Percentiles rank a stretch among this genome's conserved stretches.
Conservation (phyloP, 2,329 filamentous ascomycete species). For the Fusarium lyarnte region DNA sequence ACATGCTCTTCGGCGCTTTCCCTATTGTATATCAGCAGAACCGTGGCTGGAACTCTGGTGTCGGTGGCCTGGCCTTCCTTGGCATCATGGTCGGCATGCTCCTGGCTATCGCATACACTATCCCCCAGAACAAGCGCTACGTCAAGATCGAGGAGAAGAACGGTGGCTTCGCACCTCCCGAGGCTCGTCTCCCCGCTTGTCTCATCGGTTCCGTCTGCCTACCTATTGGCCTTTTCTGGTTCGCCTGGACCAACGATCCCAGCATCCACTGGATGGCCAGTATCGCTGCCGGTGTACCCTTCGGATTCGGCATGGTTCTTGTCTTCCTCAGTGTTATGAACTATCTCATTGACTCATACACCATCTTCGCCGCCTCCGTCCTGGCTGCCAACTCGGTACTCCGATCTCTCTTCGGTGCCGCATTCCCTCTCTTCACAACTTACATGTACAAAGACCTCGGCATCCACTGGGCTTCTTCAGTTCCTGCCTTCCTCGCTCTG, state of each 20-base stretch:
- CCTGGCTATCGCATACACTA: constrained; percentile 23
- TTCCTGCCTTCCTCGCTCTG: constrained; percentile 29
- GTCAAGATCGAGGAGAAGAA: constrained; percentile 28
- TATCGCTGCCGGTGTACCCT: constrained; percentile 49
- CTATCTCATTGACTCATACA: constrained; percentile 37
- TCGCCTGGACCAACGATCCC: constrained; percentile 66
- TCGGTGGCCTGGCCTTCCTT: constrained; percentile 31
- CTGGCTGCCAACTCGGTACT: constrained; percentile 31
- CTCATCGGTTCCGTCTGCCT: constrained; percentile 23
- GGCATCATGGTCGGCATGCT: constrained; percentile 39
- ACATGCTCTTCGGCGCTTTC: constrained; percentile 77
- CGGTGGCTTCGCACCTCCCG: constrained; percentile 29
- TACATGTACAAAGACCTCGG: constrained; percentile 35
- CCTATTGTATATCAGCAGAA: constrained; percentile 72
- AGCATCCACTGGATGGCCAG: constrained; percentile 63
- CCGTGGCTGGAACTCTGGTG: constrained; percentile 31
- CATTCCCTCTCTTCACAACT: constrained; percentile 31
- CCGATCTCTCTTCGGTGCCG: constrained; percentile 33
- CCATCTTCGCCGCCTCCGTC: constrained; percentile 35
- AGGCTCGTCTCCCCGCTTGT: constrained; percentile 30
- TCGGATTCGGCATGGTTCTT: constrained; percentile 66
- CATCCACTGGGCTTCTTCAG: constrained; percentile 34
- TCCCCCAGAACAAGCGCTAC: constrained; percentile 33
- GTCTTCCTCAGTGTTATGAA: constrained; percentile 39
- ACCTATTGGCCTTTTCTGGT: constrained; percentile 61